phyloP scores from a whole-genome alignment of 306 rosid species.

The Rosa multiflora region DNA sequence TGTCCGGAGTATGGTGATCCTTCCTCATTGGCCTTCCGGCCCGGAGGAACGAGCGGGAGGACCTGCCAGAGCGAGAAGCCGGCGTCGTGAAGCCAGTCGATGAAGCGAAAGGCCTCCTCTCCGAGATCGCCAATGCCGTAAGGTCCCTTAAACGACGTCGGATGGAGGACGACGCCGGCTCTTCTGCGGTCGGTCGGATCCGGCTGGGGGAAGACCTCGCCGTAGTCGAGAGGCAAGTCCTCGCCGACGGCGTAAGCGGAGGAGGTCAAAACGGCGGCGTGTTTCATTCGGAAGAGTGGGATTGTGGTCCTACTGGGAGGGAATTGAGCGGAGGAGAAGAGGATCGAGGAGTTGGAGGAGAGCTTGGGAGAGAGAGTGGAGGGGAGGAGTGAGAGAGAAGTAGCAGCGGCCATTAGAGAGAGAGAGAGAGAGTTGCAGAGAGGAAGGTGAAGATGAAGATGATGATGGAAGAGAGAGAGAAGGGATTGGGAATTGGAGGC shows the following conservation, averaged over 20 bases:
- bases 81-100: slow-evolving; percentile 78
- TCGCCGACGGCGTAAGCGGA: slow-evolving; percentile 31
- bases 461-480: not conserved
- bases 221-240: slow-evolving; percentile 63
- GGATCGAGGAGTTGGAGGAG: not conserved
- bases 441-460: not conserved
- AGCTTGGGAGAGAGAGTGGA: slow-evolving; percentile 22
- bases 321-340: slow-evolving; percentile 13
- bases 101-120: slow-evolving; percentile 68
- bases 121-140: slow-evolving; percentile 90
- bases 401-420: slow-evolving; percentile 23
- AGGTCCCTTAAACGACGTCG: slow-evolving; percentile 88
- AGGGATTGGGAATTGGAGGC: not conserved
- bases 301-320: slow-evolving; percentile 1
- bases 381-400: slow-evolving; percentile 14
- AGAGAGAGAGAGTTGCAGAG: not conserved
- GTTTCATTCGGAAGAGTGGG: slow-evolving; percentile 7
- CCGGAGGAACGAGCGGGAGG: slow-evolving; percentile 97
- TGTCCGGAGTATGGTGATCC: slow-evolving; percentile 72
- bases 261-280: slow-evolving; percentile 15
- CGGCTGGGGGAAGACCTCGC: slow-evolving; percentile 50
- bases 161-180: slow-evolving; percentile 86
- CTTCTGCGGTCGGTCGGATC: slow-evolving; percentile 54
- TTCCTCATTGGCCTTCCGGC: slow-evolving; percentile 77
- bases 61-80: slow-evolving; percentile 96